Percentiles rank a stretch among this genome's conserved stretches.
phyloP scores from a whole-genome alignment of 2,329 filamentous ascomycete genomes.

The Talaromyces sp. region DNA sequence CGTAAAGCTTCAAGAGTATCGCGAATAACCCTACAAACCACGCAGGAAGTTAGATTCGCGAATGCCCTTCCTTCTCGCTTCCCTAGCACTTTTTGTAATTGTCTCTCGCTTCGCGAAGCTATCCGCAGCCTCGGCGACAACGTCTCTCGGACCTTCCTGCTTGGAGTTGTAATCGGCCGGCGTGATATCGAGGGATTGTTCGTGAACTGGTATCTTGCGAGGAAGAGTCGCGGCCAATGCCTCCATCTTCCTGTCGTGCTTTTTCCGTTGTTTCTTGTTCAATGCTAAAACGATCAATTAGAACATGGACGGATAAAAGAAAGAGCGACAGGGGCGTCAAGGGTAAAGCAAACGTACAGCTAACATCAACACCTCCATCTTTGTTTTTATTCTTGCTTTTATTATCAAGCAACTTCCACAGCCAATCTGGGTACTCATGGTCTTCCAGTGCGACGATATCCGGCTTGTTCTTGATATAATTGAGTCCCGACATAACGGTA shows the following conservation, averaged over 20 bases:
- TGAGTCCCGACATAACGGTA: constrained; percentile 35
- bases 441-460: constrained; percentile 41
- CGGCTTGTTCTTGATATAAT: constrained; percentile 43
- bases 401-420: constrained; percentile 40
- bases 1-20: neutral
- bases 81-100: constrained; percentile 40
- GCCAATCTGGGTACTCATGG: constrained; percentile 43
- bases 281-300: constrained; percentile 26
- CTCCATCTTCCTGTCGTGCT: constrained; percentile 42
- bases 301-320: neutral
- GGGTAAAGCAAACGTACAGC: constrained; percentile 25
- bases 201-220: constrained; percentile 38
- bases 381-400: constrained; percentile 26
- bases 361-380: constrained; percentile 32
- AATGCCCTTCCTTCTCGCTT: constrained; percentile 41
- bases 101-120: constrained; percentile 33
- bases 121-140: constrained; percentile 27
- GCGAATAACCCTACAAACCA: constrained; percentile 31
- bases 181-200: constrained; percentile 41
- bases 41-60: constrained; percentile 44
- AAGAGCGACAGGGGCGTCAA: neutral
- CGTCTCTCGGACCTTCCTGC: constrained; percentile 15
- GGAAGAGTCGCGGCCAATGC: constrained; percentile 33
- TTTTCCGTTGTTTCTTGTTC: constrained; percentile 44
- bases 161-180: constrained; percentile 29